phyloP scores from a whole-genome alignment of 352 stramenopile species.

The Globisporangium solare region DNA sequence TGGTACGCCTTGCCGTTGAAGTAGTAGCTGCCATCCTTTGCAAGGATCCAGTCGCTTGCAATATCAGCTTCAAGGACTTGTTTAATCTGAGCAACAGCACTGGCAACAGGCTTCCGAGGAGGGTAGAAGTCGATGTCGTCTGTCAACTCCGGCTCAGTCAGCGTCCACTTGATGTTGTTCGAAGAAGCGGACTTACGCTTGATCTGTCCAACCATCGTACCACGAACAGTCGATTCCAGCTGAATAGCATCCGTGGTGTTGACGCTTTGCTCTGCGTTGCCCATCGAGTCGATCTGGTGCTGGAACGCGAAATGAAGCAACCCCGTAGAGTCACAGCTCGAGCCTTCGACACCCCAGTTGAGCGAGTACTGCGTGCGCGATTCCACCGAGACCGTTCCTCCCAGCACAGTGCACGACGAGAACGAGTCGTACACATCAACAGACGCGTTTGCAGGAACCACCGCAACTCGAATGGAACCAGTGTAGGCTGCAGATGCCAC shows the following conservation, averaged over 20 bases:
- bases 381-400: constrained; percentile 43
- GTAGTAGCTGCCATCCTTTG: constrained; percentile 53
- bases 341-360: constrained; percentile 50
- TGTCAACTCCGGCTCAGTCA: constrained; percentile 44
- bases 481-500: constrained; percentile 34
- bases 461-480: constrained; percentile 49
- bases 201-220: constrained; percentile 43
- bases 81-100: constrained; percentile 33
- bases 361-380: constrained; percentile 59
- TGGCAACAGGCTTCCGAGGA: constrained; percentile 21
- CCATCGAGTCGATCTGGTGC: constrained; percentile 54
- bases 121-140: constrained; percentile 55
- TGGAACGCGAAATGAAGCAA: constrained; percentile 65
- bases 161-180: constrained; percentile 32
- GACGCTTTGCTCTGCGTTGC: constrained; percentile 14
- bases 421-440: constrained; percentile 53
- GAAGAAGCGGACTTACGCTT: constrained; percentile 6
- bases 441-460: constrained; percentile 36
- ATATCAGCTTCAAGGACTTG: constrained; percentile 53
- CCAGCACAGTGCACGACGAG: constrained; percentile 46
- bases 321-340: constrained; percentile 31
- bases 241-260: constrained; percentile 20
- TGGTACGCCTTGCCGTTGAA: constrained; percentile 75
- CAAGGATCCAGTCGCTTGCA: constrained; percentile 37
- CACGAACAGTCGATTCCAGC: constrained; percentile 51